Percentiles rank a stretch among this genome's conserved stretches.
Conservation (phyloP, 495 filamentous ascomycete species). For the Penicillium manginii region DNA sequence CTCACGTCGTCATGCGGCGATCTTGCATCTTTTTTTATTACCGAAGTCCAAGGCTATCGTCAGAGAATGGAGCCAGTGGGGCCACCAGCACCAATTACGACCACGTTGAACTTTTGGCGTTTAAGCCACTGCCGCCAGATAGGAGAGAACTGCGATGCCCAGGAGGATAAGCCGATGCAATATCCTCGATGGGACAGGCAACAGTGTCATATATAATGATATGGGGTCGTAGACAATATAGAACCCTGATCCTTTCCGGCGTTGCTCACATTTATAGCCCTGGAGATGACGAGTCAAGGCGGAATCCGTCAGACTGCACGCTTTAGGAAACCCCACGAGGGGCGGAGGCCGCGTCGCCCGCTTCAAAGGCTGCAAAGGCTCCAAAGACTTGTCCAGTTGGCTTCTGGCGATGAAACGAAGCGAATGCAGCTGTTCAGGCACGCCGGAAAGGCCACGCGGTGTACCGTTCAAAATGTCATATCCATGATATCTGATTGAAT, state of each 20-base stretch:
- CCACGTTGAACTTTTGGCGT: neutral
- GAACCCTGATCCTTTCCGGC: neutral
- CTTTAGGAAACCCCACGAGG: conserved; percentile 1
- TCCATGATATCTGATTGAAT: no score
- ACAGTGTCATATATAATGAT: no score
- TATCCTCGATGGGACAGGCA: no score
- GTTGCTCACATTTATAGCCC: neutral
- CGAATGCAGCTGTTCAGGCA: neutral
- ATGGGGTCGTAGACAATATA: neutral
- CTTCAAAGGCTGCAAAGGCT: no score
- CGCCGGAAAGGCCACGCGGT: conserved; percentile 1
- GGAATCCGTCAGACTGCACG: neutral
- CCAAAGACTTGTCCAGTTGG: no score
- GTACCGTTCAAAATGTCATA: neutral
- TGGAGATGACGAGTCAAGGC: neutral
- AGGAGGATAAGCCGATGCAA: no score
- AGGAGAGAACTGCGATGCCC: neutral
- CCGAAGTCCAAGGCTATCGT: neutral
- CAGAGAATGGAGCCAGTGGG: neutral
- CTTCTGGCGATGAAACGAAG: neutral
- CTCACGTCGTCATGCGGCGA: conserved; percentile 1
- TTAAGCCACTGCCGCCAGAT: conserved; percentile 3
- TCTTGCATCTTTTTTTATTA: conserved; percentile 2
- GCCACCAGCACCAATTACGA: neutral
- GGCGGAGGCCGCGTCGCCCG: conserved; percentile 3